Percentiles rank a stretch among this genome's conserved stretches.
Evolutionary conservation across 257 asterid species (phyloP).

Genomic region (Catharanthus roseus): DNA sequence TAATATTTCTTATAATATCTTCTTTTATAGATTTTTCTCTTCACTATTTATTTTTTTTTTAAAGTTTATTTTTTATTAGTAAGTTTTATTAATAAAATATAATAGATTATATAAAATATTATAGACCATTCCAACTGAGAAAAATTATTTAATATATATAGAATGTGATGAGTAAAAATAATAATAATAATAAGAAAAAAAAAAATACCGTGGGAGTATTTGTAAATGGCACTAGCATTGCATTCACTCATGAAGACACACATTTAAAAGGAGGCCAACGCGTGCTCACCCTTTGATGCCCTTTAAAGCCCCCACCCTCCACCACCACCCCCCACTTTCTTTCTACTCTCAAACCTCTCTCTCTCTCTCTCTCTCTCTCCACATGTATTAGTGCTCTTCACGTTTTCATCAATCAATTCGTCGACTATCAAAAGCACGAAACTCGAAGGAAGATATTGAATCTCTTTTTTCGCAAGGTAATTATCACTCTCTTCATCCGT

Average conservation of each 20-base stretch:
- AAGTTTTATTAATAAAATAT: too few species aligned
- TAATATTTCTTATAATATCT: too few species aligned
- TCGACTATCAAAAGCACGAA: not conserved
- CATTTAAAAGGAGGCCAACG: slow-evolving; percentile 22
- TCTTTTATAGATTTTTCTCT: too few species aligned
- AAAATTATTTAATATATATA: too few species aligned
- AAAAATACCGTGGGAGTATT: too few species aligned
- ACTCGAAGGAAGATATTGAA: not conserved
- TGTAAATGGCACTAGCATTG: not conserved
- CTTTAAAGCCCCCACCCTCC: slow-evolving; percentile 28
- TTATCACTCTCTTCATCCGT: not conserved
- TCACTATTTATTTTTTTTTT: too few species aligned
- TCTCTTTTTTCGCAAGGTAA: slow-evolving; percentile 7
- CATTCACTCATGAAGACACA: not conserved
- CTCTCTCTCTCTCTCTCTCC: not conserved
- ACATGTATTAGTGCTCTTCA: not conserved
- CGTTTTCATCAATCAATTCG: not conserved
- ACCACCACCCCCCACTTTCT: slow-evolving; percentile 18
- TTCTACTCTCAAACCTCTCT: not conserved
- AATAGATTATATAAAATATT: too few species aligned
- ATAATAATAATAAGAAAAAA: too few species aligned
- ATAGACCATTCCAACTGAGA: too few species aligned
- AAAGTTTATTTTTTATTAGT: too few species aligned
- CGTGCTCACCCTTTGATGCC: slow-evolving; percentile 31
- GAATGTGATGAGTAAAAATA: too few species aligned